These are phyloP conservation scores for Setomelanomma holmii DNA, from an alignment of 2,329 filamentous ascomycete genomes.

Conservation along the genomic window DNA sequence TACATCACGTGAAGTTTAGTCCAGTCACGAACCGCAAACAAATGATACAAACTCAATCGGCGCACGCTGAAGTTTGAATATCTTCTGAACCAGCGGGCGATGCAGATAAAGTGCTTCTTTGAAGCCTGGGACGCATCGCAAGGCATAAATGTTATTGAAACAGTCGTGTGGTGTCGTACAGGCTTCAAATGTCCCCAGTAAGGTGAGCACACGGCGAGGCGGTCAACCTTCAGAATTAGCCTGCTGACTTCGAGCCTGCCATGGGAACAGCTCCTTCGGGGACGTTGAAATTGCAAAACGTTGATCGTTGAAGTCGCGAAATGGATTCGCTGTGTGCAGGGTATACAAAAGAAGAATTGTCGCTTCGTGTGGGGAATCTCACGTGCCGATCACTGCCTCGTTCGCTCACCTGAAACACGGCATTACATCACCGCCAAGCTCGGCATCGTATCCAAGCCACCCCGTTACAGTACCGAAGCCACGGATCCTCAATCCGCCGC, in stretches of 20 bases:
- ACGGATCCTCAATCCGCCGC: conserved; percentile 8
- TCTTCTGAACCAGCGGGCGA: background rate
- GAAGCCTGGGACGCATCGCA: no score
- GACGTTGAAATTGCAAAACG: background rate
- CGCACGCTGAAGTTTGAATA: no score
- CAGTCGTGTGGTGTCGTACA: no score
- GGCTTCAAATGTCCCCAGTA: no score
- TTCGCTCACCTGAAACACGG: conserved; percentile 6
- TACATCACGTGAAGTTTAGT: no score
- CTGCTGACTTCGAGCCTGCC: background rate
- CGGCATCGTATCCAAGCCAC: no score
- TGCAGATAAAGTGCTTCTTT: background rate
- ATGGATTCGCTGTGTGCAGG: background rate
- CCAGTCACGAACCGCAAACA: no score
- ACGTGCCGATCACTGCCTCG: background rate
- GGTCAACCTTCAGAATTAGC: no score
- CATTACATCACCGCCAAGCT: conserved; percentile 16
- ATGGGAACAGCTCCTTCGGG: background rate
- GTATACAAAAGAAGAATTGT: background rate
- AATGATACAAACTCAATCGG: no score
- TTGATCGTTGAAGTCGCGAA: background rate
- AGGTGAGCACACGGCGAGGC: no score
- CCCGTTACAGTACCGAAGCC: background rate
- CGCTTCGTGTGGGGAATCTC: background rate
- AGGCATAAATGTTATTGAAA: no score